These are phyloP conservation scores for Fimicolochytrium jonesii DNA, from an alignment of 192 early-diverging fungal species.

Conservation along the genomic window DNA sequence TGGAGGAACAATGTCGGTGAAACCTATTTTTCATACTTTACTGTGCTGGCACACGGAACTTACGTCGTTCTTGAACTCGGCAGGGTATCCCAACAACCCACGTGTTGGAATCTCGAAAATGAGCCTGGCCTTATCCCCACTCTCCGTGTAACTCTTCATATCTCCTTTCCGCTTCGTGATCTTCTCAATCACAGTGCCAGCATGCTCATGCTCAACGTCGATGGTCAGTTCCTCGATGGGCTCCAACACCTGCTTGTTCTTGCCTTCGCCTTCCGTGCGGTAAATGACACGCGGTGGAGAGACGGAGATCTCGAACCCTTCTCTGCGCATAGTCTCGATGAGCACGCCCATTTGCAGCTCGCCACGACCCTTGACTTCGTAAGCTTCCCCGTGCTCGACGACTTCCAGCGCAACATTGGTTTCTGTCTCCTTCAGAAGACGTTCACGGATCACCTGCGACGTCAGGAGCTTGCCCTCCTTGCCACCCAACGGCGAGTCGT, in stretches of 20 bases:
- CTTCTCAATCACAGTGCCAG: slow-evolving; percentile 80
- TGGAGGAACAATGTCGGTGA: neutral
- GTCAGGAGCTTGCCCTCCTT: slow-evolving; percentile 74
- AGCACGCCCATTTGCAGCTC: slow-evolving; percentile 83
- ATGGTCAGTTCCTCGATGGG: slow-evolving; percentile 83
- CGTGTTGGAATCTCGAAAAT: slow-evolving; percentile 79
- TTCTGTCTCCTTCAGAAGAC: slow-evolving; percentile 71
- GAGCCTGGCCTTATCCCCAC: slow-evolving; percentile 69
- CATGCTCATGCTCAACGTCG: slow-evolving; percentile 66
- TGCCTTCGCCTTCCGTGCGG: slow-evolving; percentile 45
- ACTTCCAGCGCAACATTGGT: slow-evolving; percentile 79
- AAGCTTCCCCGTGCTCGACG: slow-evolving; percentile 62
- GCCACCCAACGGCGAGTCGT: slow-evolving; percentile 81
- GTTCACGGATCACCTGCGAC: slow-evolving; percentile 72
- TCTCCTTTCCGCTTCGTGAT: slow-evolving; percentile 78
- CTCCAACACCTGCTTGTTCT: slow-evolving; percentile 61
- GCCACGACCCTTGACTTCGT: slow-evolving; percentile 84
- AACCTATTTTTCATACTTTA: too few relatives aligned
- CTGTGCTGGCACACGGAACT: neutral
- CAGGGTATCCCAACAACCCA: slow-evolving; percentile 75
- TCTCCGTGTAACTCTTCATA: slow-evolving; percentile 65
- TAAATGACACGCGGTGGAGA: slow-evolving; percentile 78
- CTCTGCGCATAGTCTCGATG: slow-evolving; percentile 85
- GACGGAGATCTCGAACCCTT: slow-evolving; percentile 81
- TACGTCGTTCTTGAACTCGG: slow-evolving; percentile 83